Percentiles rank a stretch among this genome's conserved stretches.
Conservation (phyloP, 2,329 filamentous ascomycete species). For the Sclerotinia trifoliorum region DNA sequence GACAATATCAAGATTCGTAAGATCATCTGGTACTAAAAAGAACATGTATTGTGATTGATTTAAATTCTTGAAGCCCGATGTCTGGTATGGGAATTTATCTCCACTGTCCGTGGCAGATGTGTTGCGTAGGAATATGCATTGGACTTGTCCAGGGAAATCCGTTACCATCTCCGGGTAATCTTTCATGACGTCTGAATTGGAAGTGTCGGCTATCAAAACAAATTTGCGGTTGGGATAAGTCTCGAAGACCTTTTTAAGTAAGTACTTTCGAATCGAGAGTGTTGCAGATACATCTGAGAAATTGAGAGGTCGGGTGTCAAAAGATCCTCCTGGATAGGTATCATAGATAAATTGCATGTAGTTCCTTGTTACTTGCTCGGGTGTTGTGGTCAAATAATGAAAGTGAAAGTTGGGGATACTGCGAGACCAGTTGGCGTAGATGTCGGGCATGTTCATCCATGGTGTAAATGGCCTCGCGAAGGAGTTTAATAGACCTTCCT, state of each 20-base stretch:
- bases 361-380: constrained; percentile 72
- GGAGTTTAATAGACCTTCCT: constrained; percentile 72
- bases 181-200: constrained; percentile 73
- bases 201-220: constrained; percentile 73
- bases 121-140: constrained; percentile 76
- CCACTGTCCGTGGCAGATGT: constrained; percentile 65
- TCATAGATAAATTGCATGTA: constrained; percentile 82
- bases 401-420: constrained; percentile 69
- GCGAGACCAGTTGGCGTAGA: constrained; percentile 74
- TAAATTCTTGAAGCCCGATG: constrained; percentile 65
- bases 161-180: constrained; percentile 60
- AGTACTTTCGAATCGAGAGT: constrained; percentile 65
- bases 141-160: constrained; percentile 68
- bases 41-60: constrained; percentile 74
- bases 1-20: constrained; percentile 63
- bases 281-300: constrained; percentile 75
- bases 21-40: constrained; percentile 69
- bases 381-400: constrained; percentile 79
- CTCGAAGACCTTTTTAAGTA: constrained; percentile 70
- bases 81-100: constrained; percentile 74
- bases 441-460: constrained; percentile 78
- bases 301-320: constrained; percentile 73
- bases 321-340: constrained; percentile 70
- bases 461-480: constrained; percentile 68
- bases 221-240: constrained; percentile 76